Conservation (phyloP, 225 moss, liverwort and hornwort species). For the Pseudisothecium myosuroides region DNA sequence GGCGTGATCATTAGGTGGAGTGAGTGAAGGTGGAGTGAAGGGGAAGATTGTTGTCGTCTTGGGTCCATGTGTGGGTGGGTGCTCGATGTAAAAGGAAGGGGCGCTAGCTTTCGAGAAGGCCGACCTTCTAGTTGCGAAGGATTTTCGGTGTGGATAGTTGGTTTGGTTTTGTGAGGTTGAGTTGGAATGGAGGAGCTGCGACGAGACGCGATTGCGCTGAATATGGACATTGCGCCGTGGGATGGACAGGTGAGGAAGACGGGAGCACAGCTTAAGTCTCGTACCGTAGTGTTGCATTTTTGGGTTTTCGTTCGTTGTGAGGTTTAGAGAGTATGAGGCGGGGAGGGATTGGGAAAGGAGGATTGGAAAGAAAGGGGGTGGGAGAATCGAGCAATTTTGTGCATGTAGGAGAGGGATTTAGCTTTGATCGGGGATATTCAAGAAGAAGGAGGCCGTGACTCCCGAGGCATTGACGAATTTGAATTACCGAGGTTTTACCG, state of each 20-base stretch:
- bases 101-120: background rate
- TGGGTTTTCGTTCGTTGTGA: background rate
- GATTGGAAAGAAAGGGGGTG: background rate
- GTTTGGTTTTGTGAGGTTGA: background rate
- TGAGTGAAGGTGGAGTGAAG: background rate
- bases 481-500: background rate
- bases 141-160: background rate
- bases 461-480: background rate
- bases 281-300: background rate
- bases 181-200: slow-evolving; percentile 45
- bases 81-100: background rate
- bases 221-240: slow-evolving; percentile 82
- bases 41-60: background rate
- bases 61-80: background rate
- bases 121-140: background rate
- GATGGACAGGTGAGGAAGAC: slow-evolving; percentile 69
- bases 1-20: background rate
- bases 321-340: background rate
- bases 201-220: slow-evolving; percentile 44
- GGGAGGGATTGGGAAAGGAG: background rate
- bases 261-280: background rate
- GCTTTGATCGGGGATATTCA: background rate
- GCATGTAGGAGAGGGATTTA: background rate
- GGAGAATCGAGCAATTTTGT: background rate
- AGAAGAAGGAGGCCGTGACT: background rate